A percentile compares a stretch with the other conserved stretches of the same genome.
These are phyloP conservation scores for Zymoseptoria crescenta DNA, from an alignment of 2,329 filamentous ascomycete genomes.

Conservation along the genomic window DNA sequence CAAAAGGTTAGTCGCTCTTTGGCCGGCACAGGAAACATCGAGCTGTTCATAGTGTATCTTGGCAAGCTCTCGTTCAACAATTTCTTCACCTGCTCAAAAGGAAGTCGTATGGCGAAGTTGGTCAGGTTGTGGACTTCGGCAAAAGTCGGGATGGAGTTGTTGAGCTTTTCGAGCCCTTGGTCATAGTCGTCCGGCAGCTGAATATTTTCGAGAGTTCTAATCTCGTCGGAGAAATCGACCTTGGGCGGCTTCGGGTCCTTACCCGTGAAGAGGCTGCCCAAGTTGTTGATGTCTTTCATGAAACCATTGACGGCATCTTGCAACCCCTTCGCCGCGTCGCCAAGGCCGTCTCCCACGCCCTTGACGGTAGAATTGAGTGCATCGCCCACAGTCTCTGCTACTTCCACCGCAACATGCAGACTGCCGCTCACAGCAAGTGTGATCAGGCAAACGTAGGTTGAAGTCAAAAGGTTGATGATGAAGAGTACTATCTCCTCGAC, in stretches of 20 bases:
- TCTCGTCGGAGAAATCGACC: constrained; percentile 57
- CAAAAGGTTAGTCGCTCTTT: constrained; percentile 84
- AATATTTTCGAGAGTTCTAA: constrained; percentile 62
- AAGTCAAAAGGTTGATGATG: constrained; percentile 82
- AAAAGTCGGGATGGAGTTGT: constrained; percentile 74
- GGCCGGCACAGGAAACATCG: constrained; percentile 70
- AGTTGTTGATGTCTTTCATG: constrained; percentile 41
- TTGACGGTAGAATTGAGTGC: constrained; percentile 54
- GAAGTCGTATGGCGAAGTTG: constrained; percentile 62
- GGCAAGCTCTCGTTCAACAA: constrained; percentile 64
- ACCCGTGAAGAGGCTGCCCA: constrained; percentile 34
- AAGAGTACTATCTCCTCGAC: constrained; percentile 86
- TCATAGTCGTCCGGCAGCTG: constrained; percentile 62
- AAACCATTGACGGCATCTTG: constrained; percentile 50
- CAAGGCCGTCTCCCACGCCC: constrained; percentile 50
- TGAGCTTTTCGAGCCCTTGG: constrained; percentile 61
- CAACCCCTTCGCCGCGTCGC: constrained; percentile 36
- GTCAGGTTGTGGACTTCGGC: constrained; percentile 76
- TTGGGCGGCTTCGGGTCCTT: constrained; percentile 39
- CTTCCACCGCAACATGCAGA: constrained; percentile 59
- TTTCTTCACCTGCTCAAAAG: constrained; percentile 72
- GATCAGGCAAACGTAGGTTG: constrained; percentile 84
- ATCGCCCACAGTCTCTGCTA: constrained; percentile 53
- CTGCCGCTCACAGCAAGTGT: constrained; percentile 74
- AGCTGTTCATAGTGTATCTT: constrained; percentile 68